These are phyloP conservation scores for Uronychia setigera DNA, from an alignment of 73 alveolate species.

Conservation along the genomic window DNA sequence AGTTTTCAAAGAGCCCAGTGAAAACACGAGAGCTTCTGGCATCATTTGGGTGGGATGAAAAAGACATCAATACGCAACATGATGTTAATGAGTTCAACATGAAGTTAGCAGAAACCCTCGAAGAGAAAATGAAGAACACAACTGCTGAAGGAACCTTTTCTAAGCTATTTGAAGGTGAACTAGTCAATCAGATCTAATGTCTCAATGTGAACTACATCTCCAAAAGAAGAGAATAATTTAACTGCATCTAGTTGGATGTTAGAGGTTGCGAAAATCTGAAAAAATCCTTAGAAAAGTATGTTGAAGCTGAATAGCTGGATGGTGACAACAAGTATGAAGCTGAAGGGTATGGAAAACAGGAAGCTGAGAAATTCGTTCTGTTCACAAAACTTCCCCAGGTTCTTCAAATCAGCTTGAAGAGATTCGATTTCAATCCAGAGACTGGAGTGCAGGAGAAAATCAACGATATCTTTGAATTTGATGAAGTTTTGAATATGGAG, in stretches of 20 bases:
- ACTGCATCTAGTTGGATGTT: conserved; percentile 78
- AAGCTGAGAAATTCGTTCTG: conserved; percentile 89
- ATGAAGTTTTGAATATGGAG: conserved; percentile 62
- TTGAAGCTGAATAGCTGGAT: conserved; percentile 85
- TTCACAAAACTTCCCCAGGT: conserved; percentile 90
- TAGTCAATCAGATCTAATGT: conserved; percentile 74
- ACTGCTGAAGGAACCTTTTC: conserved; percentile 72
- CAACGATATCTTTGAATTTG: conserved; percentile 69
- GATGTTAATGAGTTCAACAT: conserved; percentile 93
- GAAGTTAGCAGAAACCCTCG: conserved; percentile 84
- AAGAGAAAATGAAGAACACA: conserved; percentile 80
- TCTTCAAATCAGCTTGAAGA: conserved; percentile 70
- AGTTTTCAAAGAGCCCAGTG: conserved; percentile 42
- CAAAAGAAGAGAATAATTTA: conserved; percentile 73
- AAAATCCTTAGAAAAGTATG: conserved; percentile 78
- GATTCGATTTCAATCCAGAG: conserved; percentile 81
- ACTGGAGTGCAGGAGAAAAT: conserved; percentile 82
- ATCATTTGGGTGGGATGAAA: conserved; percentile 90
- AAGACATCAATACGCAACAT: conserved; percentile 86
- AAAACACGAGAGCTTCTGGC: conserved; percentile 72
- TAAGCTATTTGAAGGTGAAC: conserved; percentile 81
- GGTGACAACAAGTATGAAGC: conserved; percentile 92
- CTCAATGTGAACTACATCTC: conserved; percentile 75
- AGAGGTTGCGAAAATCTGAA: conserved; percentile 66
- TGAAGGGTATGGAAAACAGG: conserved; percentile 89